These are phyloP conservation scores for Skeletonema costatum DNA, from an alignment of 108 stramenopile species.

Conservation along the genomic window DNA sequence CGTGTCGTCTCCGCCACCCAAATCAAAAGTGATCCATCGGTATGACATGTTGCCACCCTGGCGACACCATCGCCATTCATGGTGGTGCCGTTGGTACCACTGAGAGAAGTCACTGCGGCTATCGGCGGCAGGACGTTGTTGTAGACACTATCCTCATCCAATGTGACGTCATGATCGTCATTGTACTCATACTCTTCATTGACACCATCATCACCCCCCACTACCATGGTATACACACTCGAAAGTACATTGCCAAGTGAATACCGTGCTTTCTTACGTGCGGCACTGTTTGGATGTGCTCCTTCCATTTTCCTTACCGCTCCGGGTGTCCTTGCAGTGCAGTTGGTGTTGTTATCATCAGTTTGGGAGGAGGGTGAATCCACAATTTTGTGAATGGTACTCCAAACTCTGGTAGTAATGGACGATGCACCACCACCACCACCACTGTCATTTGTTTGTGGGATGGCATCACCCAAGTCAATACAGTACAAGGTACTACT, in stretches of 20 bases:
- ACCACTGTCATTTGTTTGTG: background rate
- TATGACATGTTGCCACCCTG: conserved; percentile 41
- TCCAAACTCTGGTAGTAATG: conserved; percentile 15
- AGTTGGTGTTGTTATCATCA: background rate
- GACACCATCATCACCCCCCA: conserved; percentile 1
- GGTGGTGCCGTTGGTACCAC: background rate
- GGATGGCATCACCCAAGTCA: conserved; percentile 12
- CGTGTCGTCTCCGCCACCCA: conserved; percentile 28
- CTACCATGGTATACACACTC: conserved; percentile 10
- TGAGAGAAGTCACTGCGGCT: conserved; percentile 12
- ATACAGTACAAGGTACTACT: conserved; percentile 28
- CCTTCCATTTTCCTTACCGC: too few species aligned
- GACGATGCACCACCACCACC: background rate
- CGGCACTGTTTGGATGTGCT: background rate
- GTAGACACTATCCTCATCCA: background rate
- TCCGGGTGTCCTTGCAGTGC: background rate
- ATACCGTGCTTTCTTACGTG: conserved; percentile 16
- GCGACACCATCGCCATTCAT: background rate
- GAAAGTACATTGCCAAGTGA: conserved; percentile 5
- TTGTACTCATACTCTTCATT: conserved; percentile 23
- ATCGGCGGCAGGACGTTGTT: conserved; percentile 11
- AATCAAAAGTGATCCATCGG: conserved; percentile 46
- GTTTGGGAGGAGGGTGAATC: background rate
- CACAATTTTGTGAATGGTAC: background rate
- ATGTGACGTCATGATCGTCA: background rate